Percentiles rank a stretch among this genome's conserved stretches.
Evolutionary conservation across 1,284 basidiomycete genomes (phyloP).

Genomic region (Limonomyces culmigenus): DNA sequence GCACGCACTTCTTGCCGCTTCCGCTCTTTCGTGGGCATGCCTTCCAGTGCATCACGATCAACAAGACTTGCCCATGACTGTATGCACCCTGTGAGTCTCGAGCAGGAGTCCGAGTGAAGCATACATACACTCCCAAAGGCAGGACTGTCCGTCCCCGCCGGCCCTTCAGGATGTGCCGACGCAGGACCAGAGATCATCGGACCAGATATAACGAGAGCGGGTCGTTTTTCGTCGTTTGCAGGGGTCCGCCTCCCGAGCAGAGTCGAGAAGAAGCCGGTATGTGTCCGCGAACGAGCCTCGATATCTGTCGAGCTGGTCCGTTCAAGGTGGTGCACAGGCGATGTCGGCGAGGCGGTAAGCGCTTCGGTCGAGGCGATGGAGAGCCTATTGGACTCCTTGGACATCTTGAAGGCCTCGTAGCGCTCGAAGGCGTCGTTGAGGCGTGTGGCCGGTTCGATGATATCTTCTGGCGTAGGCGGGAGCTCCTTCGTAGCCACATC

Average conservation of each 20-base stretch:
- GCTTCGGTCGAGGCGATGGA: slow-evolving; percentile 39
- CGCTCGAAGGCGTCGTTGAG: slow-evolving; percentile 84
- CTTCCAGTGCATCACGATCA: slow-evolving; percentile 64
- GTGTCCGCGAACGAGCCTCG: slow-evolving; percentile 11
- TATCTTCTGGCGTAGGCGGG: slow-evolving; percentile 21
- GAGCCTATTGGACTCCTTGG: slow-evolving; percentile 25
- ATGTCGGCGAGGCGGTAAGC: slow-evolving; percentile 12
- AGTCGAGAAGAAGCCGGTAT: slow-evolving; percentile 25
- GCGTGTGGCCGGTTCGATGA: slow-evolving; percentile 13
- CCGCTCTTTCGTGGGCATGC: slow-evolving; percentile 60
- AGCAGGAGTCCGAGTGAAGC: no score
- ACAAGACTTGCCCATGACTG: slow-evolving; percentile 87
- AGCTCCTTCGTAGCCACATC: slow-evolving; percentile 26
- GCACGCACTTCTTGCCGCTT: slow-evolving; percentile 67
- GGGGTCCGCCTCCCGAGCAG: slow-evolving; percentile 27
- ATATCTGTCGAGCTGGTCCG: not conserved
- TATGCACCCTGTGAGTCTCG: not conserved
- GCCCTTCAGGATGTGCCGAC: no score
- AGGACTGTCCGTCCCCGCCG: no score
- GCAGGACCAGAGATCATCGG: no score
- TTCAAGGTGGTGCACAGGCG: slow-evolving; percentile 10
- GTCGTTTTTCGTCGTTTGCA: slow-evolving; percentile 17
- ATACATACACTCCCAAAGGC: no score
- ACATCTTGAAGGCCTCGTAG: slow-evolving; percentile 66
- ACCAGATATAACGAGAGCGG: slow-evolving; percentile 18